A percentile compares a stretch with the other conserved stretches of the same genome.
phyloP scores from a whole-genome alignment of 1,284 basidiomycete species.

The Porodaedalea pini region DNA sequence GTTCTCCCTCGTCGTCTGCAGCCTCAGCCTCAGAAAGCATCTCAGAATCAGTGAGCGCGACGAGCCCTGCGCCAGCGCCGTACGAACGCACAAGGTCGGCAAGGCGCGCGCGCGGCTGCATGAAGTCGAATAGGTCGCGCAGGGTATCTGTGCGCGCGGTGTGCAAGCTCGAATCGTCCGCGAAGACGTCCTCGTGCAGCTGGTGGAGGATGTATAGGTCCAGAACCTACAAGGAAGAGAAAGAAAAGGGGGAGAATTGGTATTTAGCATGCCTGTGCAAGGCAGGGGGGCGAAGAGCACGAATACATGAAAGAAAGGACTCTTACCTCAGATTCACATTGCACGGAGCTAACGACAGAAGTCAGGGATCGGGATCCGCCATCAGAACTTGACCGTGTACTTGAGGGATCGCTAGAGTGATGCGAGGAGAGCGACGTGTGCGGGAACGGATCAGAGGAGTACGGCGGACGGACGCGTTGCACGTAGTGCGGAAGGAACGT shows the following conservation, averaged over 20 bases:
- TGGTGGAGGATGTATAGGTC: conserved; percentile 24
- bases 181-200: conserved; percentile 24
- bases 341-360: conserved; percentile 19
- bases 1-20: not conserved
- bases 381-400: not conserved
- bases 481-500: conserved; percentile 28
- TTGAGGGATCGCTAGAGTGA: not conserved
- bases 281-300: too few species aligned
- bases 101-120: conserved; percentile 20
- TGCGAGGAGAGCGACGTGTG: conserved; percentile 20
- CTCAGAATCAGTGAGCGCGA: not conserved
- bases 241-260: not conserved
- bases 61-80: conserved; percentile 16
- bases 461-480: conserved; percentile 26
- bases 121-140: conserved; percentile 23
- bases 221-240: conserved; percentile 14
- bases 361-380: not conserved
- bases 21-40: not conserved
- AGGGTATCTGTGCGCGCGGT: conserved; percentile 21
- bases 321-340: conserved; percentile 22
- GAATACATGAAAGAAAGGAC: not conserved
- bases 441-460: conserved; percentile 31
- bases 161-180: conserved; percentile 24
- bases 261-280: not conserved
- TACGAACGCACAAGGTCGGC: conserved; percentile 16